Conservation (phyloP, 192 early-diverging fungal genomes). For the Funneliformis geosporum region DNA sequence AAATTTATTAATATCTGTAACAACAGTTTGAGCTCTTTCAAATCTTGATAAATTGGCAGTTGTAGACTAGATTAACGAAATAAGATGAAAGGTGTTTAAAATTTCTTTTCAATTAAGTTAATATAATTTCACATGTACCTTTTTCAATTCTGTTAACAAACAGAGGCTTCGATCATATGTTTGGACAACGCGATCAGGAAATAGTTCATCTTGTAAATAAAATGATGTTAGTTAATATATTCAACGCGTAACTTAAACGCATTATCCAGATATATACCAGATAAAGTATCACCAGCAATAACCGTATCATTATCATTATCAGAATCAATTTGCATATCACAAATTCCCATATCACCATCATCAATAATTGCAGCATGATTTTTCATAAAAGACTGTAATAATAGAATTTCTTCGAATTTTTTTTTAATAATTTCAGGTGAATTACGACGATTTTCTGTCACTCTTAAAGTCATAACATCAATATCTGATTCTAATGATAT, state of each 20-base stretch:
- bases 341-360: background rate
- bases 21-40: slow-evolving; percentile 9
- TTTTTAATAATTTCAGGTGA: slow-evolving; percentile 6
- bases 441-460: background rate
- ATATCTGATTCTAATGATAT: background rate
- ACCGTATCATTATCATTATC: no score
- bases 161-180: slow-evolving; percentile 4
- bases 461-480: background rate
- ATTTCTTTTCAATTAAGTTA: background rate
- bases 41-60: background rate
- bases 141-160: slow-evolving; percentile 14
- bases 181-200: background rate
- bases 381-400: background rate
- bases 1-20: slow-evolving; percentile 15
- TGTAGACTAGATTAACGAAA: background rate
- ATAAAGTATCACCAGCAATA: background rate
- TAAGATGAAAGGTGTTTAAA: background rate
- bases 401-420: background rate
- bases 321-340: background rate
- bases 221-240: background rate
- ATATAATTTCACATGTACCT: background rate
- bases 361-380: background rate
- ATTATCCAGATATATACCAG: background rate
- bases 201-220: background rate
- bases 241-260: background rate